Conservation (phyloP, 2,329 filamentous ascomycete genomes). For the Metarhizium anisopliae region DNA sequence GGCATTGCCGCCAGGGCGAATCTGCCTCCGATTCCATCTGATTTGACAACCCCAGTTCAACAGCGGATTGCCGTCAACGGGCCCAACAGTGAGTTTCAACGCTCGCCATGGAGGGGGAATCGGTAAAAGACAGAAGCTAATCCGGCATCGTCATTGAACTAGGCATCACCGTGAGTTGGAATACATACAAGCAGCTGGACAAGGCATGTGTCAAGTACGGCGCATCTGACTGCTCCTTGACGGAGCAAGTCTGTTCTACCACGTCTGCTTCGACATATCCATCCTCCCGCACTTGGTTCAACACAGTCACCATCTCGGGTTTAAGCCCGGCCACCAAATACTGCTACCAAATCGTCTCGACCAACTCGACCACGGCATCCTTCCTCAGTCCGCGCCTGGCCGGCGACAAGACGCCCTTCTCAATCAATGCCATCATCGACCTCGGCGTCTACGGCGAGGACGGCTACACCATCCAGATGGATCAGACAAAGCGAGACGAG, state of each 20-base stretch:
- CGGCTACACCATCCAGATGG: slow-evolving; percentile 23
- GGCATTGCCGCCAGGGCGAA: slow-evolving; percentile 12
- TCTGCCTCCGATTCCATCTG: slow-evolving; percentile 36
- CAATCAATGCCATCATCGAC: slow-evolving; percentile 39
- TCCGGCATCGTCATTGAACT: not conserved
- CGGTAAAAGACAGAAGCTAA: not conserved
- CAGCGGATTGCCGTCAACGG: slow-evolving; percentile 43
- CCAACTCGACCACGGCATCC: slow-evolving; percentile 42
- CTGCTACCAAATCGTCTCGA: slow-evolving; percentile 50
- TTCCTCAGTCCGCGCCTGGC: slow-evolving; percentile 45
- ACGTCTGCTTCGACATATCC: slow-evolving; percentile 37
- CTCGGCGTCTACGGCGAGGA: slow-evolving; percentile 36
- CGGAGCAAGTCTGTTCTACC: slow-evolving; percentile 32
- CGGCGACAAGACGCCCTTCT: slow-evolving; percentile 46
- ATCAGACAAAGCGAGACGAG: slow-evolving; percentile 35
- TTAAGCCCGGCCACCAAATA: slow-evolving; percentile 45
- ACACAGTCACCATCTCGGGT: slow-evolving; percentile 35
- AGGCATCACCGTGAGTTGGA: slow-evolving; percentile 48
- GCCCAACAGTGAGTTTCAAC: slow-evolving; percentile 30
- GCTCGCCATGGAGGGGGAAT: not conserved
- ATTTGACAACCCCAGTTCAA: slow-evolving; percentile 44
- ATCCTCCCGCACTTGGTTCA: slow-evolving; percentile 44
- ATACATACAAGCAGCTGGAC: slow-evolving; percentile 39
- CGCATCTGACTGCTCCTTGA: slow-evolving; percentile 28
- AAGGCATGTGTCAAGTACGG: slow-evolving; percentile 44